Evolutionary conservation across 2,329 filamentous ascomycete genomes (phyloP), one percentile per base, ranked within the genome.

Genomic region (Lithohypha guttulata): DNA sequence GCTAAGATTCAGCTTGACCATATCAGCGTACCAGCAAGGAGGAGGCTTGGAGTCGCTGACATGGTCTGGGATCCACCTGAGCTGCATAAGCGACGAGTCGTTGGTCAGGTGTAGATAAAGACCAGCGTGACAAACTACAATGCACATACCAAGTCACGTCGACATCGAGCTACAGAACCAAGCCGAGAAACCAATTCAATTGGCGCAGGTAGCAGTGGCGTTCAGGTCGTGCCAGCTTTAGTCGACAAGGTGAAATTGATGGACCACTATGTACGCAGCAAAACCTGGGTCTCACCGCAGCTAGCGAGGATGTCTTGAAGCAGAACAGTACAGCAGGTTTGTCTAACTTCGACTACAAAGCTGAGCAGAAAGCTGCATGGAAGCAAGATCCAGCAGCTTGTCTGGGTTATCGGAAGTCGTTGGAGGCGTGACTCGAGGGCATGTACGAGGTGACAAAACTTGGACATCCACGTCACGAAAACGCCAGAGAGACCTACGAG

Each of bases 31-130:
- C 41, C 45, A 6, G 47, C 44, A 3, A 39, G 48, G 13, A 47
- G 52, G n/a, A 43, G 58, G 13, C 46, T 47, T 17, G 54, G 50
- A 26, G 52, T 59, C n/a, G 53, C 55, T 5, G 59, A 61, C 39
- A 51, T 60, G 17, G 57, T 62, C 7, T 62, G 59, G 59, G 53
- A 60, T 48, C 56, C 56, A 13, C 59, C 59, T 1, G 44, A 44
- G 23, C 45, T 45, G n/a, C 30, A 44, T 19, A 50, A 51, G 34
- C 48, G 58, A 20, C 49, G 51, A 38, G 43, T 60, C 13, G 37
- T 61, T 19, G 29, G 37, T 10, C 26, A 20, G 21, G 37, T 33
- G 28, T 20, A 20, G 13, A 5, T 32, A 6, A n/a, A n/a, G n/a
- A n/a, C n/a, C n/a, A n/a, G n/a, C n/a, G n/a, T n/a, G n/a, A n/a